phyloP scores from a whole-genome alignment of 495 filamentous ascomycete species.

The Podospora didyma region DNA sequence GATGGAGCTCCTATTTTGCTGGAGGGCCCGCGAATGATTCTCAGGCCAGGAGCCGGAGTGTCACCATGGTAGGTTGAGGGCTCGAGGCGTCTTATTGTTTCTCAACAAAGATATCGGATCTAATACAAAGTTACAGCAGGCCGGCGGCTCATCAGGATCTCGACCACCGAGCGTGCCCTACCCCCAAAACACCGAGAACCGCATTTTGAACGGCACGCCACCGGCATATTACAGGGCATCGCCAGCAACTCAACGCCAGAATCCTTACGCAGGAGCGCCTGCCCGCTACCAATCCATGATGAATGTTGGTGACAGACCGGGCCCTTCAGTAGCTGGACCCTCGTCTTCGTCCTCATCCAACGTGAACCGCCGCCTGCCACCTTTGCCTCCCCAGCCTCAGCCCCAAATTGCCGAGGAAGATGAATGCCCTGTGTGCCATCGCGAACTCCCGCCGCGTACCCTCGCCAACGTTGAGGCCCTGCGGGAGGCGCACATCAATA shows the following conservation, averaged over 20 bases:
- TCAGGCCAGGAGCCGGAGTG: conserved; percentile 37
- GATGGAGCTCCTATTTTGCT: conserved; percentile 25
- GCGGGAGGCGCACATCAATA: conserved; percentile 71
- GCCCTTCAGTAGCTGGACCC: conserved; percentile 4
- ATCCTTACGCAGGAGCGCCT: conserved; percentile 13
- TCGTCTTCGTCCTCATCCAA: conserved; percentile 8
- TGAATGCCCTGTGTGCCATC: conserved; percentile 85
- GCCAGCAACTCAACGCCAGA: conserved; percentile 22
- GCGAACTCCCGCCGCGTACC: conserved; percentile 62
- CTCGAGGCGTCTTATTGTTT: background rate
- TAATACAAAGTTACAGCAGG: conserved; percentile 11
- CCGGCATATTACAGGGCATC: conserved; percentile 32
- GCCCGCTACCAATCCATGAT: conserved; percentile 23
- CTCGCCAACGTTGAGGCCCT: conserved; percentile 55
- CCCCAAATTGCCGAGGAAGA: conserved; percentile 69
- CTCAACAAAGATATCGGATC: background rate
- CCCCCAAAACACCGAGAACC: conserved; percentile 21
- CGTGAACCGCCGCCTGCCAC: conserved; percentile 21
- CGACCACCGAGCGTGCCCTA: conserved; percentile 12
- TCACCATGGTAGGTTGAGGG: conserved; percentile 37
- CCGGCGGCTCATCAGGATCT: conserved; percentile 13
- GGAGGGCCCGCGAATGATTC: conserved; percentile 16
- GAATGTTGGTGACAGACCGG: conserved; percentile 18
- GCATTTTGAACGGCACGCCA: conserved; percentile 35
- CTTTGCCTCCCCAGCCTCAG: conserved; percentile 24